These are phyloP conservation scores for California macrophylla DNA, from an alignment of 441 rosid species.

Conservation along the genomic window DNA sequence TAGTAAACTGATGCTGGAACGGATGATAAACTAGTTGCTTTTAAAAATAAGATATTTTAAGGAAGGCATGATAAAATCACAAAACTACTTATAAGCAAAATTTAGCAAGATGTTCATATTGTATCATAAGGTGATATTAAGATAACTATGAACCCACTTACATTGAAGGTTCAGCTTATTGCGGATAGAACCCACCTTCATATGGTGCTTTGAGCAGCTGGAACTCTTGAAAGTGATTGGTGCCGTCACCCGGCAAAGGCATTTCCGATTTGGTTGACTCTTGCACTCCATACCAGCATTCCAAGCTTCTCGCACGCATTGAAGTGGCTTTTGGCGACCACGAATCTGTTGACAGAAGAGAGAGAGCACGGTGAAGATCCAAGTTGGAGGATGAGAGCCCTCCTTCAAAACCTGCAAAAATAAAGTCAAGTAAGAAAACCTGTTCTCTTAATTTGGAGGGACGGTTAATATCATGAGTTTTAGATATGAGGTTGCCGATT, in stretches of 20 bases:
- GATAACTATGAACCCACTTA: too few species aligned
- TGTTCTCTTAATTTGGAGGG: too few species aligned
- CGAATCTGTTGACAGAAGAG: conserved; percentile 93
- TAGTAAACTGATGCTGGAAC: too few species aligned
- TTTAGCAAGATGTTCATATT: too few species aligned
- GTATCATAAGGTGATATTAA: too few species aligned
- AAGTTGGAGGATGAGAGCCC: conserved; percentile 31
- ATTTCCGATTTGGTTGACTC: conserved; percentile 27
- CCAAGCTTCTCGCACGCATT: conserved; percentile 24
- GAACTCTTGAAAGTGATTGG: conserved; percentile 37
- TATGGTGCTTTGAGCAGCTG: conserved; percentile 33
- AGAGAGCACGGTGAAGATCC: conserved; percentile 90
- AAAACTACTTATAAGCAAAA: too few species aligned
- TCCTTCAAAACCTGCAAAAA: conserved; percentile 40
- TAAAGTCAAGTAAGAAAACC: neutral
- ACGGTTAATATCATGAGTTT: too few species aligned
- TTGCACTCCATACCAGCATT: conserved; percentile 42
- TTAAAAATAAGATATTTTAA: too few species aligned
- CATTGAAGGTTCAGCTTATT: conserved; percentile 21
- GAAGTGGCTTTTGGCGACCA: conserved; percentile 46
- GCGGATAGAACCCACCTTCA: conserved; percentile 32
- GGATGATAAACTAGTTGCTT: too few species aligned
- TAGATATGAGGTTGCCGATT: too few species aligned
- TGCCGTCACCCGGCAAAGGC: conserved; percentile 24
- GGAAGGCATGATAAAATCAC: too few species aligned